Conservation (phyloP, 1,284 basidiomycete species). For the Puccinia triticina region DNA sequence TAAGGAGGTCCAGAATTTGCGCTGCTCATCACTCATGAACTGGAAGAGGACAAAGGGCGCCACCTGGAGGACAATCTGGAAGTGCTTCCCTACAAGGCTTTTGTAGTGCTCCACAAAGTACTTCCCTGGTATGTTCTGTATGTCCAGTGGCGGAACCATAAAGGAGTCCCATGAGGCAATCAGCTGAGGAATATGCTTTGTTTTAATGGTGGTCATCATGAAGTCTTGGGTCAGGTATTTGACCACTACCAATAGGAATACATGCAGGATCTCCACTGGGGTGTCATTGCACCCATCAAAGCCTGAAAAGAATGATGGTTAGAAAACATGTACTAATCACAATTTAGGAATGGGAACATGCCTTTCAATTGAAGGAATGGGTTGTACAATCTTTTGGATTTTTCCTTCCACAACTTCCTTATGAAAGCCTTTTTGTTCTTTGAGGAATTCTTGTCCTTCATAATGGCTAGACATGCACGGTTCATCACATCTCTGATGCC, state of each 20-base stretch:
- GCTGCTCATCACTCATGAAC: constrained; percentile 54
- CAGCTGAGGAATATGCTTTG: constrained; percentile 53
- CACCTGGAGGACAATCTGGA: constrained; percentile 60
- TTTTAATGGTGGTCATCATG: constrained; percentile 54
- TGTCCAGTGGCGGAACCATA: constrained; percentile 57
- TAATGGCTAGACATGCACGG: no score
- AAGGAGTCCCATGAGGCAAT: constrained; percentile 56
- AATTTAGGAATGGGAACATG: no score
- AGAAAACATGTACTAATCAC: no score
- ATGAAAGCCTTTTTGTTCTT: no score
- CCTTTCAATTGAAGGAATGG: no score
- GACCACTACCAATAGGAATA: constrained; percentile 60
- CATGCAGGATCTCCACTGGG: constrained; percentile 62
- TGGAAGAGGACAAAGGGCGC: constrained; percentile 61
- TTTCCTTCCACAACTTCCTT: no score
- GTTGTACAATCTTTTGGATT: no score
- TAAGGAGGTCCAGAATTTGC: constrained; percentile 59
- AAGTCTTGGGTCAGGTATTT: constrained; percentile 63
- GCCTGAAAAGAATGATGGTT: constrained; percentile 52
- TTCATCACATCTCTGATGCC: no score
- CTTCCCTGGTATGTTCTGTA: constrained; percentile 54
- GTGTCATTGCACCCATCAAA: constrained; percentile 60
- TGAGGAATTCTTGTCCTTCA: no score
- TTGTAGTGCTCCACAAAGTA: constrained; percentile 59
- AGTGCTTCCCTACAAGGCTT: constrained; percentile 61